Evolutionary conservation across 805 yeast genomes (phyloP).

Genomic region (Candida sithepensis): DNA sequence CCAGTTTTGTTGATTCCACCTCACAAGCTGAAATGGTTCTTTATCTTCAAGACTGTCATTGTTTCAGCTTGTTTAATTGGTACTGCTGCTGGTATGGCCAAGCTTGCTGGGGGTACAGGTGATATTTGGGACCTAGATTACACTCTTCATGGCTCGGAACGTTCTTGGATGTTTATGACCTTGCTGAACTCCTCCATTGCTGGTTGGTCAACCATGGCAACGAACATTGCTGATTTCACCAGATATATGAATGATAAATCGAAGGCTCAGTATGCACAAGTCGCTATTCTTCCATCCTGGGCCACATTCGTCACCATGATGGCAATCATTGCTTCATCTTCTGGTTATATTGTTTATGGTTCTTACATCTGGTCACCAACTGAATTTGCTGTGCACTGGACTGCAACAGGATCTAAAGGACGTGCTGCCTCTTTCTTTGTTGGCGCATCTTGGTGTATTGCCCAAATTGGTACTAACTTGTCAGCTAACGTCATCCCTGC

Average conservation of each 20-base stretch:
- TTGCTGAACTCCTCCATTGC: conserved; percentile 31
- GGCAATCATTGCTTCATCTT: conserved; percentile 33
- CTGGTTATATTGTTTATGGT: conserved; percentile 37
- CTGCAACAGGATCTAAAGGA: conserved; percentile 21
- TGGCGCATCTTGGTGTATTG: conserved; percentile 19
- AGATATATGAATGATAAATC: conserved; percentile 32
- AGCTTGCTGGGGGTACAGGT: conserved; percentile 29
- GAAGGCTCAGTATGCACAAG: conserved; percentile 31
- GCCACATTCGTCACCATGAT: conserved; percentile 27
- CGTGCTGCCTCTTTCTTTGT: conserved; percentile 20
- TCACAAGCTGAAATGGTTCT: conserved; percentile 34
- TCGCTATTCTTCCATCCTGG: conserved; percentile 25
- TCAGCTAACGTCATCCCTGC: conserved; percentile 61
- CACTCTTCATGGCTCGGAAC: conserved; percentile 21
- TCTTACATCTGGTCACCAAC: conserved; percentile 43
- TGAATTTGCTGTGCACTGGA: conserved; percentile 34
- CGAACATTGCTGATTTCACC: conserved; percentile 37
- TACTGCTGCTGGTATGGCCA: conserved; percentile 31
- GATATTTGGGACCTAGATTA: conserved; percentile 20
- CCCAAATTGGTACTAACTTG: conserved; percentile 39
- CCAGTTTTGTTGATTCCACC: conserved; percentile 32
- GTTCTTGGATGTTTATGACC: conserved; percentile 24
- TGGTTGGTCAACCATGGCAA: conserved; percentile 35
- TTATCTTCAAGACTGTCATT: conserved; percentile 30
- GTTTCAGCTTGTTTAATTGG: conserved; percentile 25